phyloP scores from a whole-genome alignment of 2,329 filamentous ascomycete genomes.

The Hymenoscyphus occultus region DNA sequence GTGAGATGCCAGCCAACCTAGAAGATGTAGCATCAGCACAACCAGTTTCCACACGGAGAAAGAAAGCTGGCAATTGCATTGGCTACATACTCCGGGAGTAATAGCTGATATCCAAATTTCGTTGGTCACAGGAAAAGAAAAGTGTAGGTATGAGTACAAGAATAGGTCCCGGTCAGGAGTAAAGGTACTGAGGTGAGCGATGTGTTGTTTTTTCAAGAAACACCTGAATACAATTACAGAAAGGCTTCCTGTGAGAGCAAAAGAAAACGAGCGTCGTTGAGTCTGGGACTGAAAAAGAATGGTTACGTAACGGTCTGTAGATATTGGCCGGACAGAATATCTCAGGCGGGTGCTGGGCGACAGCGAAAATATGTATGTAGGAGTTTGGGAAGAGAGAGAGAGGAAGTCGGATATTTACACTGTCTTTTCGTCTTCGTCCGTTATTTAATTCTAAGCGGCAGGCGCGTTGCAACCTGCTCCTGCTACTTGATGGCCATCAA shows the following conservation, averaged over 20 bases:
- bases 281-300: neutral
- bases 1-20: neutral
- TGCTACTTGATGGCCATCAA: neutral
- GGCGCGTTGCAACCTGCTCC: neutral
- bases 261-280: neutral
- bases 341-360: neutral
- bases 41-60: neutral
- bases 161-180: neutral
- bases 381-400: neutral
- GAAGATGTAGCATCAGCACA: neutral
- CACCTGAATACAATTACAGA: neutral
- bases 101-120: constrained; percentile 6
- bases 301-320: neutral
- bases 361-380: neutral
- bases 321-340: constrained; percentile 2
- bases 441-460: constrained; percentile 1
- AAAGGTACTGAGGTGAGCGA: neutral
- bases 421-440: neutral
- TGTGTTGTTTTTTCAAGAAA: neutral
- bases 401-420: neutral
- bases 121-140: neutral
- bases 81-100: neutral
- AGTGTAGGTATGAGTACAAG: neutral
- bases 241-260: neutral
- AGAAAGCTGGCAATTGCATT: neutral